Percentiles rank a stretch among this genome's conserved stretches.
Conservation (phyloP, 495 filamentous ascomycete species). For the Hyaloscypha hepaticicola region DNA sequence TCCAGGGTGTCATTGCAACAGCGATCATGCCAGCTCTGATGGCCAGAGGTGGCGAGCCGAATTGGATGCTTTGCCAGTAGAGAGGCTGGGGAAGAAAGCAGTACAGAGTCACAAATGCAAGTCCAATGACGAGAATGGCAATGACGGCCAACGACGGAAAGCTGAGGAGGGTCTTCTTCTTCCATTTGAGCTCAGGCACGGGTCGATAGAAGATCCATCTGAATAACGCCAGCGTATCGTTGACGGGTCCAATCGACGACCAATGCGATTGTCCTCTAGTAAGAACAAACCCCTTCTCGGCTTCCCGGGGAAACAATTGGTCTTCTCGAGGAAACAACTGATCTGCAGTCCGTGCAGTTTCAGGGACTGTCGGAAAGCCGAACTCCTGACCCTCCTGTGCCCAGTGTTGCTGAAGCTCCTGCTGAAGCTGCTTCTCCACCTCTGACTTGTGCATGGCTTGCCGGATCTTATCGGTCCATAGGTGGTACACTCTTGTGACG, state of each 20-base stretch:
- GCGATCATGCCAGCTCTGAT: conserved; percentile 92
- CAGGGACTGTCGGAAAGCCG: conserved; percentile 67
- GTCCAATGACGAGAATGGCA: conserved; percentile 59
- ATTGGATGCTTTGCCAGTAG: conserved; percentile 78
- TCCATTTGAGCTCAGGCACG: conserved; percentile 63
- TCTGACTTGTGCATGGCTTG: conserved; percentile 80
- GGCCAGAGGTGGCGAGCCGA: conserved; percentile 85
- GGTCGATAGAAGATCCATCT: conserved; percentile 86
- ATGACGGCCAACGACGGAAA: conserved; percentile 76
- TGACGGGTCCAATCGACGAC: conserved; percentile 67
- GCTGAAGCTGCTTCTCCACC: conserved; percentile 45
- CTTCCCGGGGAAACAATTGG: conserved; percentile 66
- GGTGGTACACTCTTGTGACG: conserved; percentile 72
- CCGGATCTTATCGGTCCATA: conserved; percentile 84
- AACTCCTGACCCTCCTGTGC: conserved; percentile 65
- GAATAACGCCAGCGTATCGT: conserved; percentile 72
- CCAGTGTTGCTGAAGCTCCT: conserved; percentile 27
- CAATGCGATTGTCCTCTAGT: conserved; percentile 65
- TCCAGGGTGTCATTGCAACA: conserved; percentile 92
- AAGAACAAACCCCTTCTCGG: conserved; percentile 46
- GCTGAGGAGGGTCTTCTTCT: conserved; percentile 60
- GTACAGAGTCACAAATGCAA: conserved; percentile 75
- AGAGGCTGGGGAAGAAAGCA: conserved; percentile 80
- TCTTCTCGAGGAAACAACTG: conserved; percentile 68
- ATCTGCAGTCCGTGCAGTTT: conserved; percentile 62